Evolutionary conservation across 2,329 filamentous ascomycete genomes (phyloP).

Genomic region (Fusarium sp.): DNA sequence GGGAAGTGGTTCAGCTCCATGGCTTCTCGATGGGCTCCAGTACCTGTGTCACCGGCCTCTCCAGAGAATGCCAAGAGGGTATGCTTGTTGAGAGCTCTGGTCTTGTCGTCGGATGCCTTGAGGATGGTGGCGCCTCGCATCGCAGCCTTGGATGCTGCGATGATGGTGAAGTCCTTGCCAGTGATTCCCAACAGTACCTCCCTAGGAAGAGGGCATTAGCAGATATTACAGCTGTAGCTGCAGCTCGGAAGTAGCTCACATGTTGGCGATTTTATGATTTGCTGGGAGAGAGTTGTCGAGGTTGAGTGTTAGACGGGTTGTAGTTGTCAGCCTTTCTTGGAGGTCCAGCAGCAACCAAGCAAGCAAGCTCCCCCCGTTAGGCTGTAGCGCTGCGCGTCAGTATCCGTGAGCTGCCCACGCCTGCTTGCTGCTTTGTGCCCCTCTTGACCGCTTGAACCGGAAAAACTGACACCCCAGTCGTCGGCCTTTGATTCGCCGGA

Average conservation of each 20-base stretch:
- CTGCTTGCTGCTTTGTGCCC: constrained; percentile 45
- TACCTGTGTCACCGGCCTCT: constrained; percentile 95
- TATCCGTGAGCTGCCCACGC: constrained; percentile 40
- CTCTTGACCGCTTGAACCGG: constrained; percentile 50
- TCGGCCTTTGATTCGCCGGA: constrained; percentile 42
- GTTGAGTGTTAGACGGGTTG: constrained; percentile 37
- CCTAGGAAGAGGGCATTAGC: constrained; percentile 64
- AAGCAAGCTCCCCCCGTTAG: constrained; percentile 46
- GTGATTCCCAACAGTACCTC: constrained; percentile 98
- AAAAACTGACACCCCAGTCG: constrained; percentile 46
- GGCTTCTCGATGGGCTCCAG: neutral
- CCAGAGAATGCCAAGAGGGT: constrained; percentile 96
- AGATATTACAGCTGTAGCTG: constrained; percentile 17
- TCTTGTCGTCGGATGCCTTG: constrained; percentile 97
- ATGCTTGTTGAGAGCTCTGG: constrained; percentile 89
- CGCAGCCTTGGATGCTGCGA: constrained; percentile 96
- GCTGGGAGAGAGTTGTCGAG: constrained; percentile 22
- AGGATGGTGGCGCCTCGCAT: constrained; percentile 98
- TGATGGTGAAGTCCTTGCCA: constrained; percentile 98
- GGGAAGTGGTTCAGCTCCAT: constrained; percentile 6
- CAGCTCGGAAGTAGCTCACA: constrained; percentile 36
- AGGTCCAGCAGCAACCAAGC: constrained; percentile 37
- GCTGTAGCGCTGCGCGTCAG: constrained; percentile 56
- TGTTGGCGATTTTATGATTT: constrained; percentile 39
- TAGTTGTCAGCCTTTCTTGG: constrained; percentile 41